Conservation (phyloP, 1,284 basidiomycete species). For the Ceraceosorus guamensis region DNA sequence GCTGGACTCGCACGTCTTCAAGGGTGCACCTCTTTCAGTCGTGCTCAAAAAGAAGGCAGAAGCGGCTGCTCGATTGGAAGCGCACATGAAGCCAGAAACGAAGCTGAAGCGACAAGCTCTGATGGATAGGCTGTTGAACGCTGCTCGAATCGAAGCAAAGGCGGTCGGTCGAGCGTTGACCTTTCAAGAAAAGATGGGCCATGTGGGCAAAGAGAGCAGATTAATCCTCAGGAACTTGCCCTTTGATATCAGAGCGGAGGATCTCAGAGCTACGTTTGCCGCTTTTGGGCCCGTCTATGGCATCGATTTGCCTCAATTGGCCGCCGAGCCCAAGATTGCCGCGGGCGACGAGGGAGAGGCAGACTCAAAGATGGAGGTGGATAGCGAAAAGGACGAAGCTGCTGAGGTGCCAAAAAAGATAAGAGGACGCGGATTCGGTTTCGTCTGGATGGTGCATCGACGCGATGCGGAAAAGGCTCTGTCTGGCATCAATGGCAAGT, state of each 20-base stretch:
- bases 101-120: constrained; percentile 41
- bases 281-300: constrained; percentile 81
- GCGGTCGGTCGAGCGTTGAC: background rate
- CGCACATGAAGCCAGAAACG: constrained; percentile 48
- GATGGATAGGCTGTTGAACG: constrained; percentile 3
- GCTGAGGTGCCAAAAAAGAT: constrained; percentile 57
- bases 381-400: constrained; percentile 48
- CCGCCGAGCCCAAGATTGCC: constrained; percentile 12
- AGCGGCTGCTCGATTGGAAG: constrained; percentile 54
- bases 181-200: constrained; percentile 2
- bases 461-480: constrained; percentile 80
- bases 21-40: constrained; percentile 77
- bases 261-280: constrained; percentile 78
- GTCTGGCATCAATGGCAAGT: constrained; percentile 71
- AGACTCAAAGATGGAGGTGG: constrained; percentile 25
- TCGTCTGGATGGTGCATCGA: constrained; percentile 84
- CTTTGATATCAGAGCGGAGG: constrained; percentile 61
- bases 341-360: constrained; percentile 43
- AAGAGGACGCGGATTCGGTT: constrained; percentile 73
- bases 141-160: constrained; percentile 13
- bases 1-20: constrained; percentile 89
- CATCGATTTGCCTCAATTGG: constrained; percentile 63
- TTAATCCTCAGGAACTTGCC: constrained; percentile 89
- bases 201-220: constrained; percentile 64
- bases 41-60: constrained; percentile 82